A percentile compares a stretch with the other conserved stretches of the same genome.
Evolutionary conservation across 2,329 filamentous ascomycete species (phyloP).

Genomic region (Colletotrichum tropicicola): DNA sequence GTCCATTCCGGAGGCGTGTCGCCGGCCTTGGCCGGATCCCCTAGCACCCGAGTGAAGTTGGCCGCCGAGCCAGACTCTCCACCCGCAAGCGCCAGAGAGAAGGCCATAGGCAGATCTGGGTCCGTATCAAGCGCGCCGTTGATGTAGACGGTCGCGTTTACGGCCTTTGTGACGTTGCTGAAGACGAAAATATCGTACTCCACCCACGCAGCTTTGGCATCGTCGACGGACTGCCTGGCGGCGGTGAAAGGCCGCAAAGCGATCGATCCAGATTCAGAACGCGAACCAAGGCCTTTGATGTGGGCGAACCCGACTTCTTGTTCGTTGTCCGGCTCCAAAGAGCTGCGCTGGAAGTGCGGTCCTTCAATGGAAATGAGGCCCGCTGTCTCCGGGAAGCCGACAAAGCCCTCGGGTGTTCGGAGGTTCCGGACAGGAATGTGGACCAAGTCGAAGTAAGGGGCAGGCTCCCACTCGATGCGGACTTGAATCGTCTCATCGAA

Average conservation of each 20-base stretch:
- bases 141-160: constrained; percentile 39
- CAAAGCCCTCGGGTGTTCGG: constrained; percentile 20
- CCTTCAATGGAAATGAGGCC: constrained; percentile 32
- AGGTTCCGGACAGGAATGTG: constrained; percentile 25
- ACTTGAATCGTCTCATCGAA: constrained; percentile 31
- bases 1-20: constrained; percentile 57
- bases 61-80: constrained; percentile 37
- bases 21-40: constrained; percentile 49
- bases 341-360: constrained; percentile 30
- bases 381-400: constrained; percentile 31
- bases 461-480: not conserved
- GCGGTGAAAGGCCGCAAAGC: constrained; percentile 15
- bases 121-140: constrained; percentile 54
- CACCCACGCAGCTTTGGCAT: constrained; percentile 26
- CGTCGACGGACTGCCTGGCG: not conserved
- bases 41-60: constrained; percentile 38
- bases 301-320: not conserved
- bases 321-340: not conserved
- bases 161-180: not conserved
- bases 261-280: constrained; percentile 26
- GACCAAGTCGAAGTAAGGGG: constrained; percentile 26
- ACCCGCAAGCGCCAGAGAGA: constrained; percentile 51
- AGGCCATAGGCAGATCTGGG: constrained; percentile 54
- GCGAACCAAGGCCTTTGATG: constrained; percentile 20
- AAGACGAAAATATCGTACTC: constrained; percentile 41